Evolutionary conservation across 2,329 filamentous ascomycete genomes (phyloP).

Genomic region (Scopulariopsis brevicaulis): DNA sequence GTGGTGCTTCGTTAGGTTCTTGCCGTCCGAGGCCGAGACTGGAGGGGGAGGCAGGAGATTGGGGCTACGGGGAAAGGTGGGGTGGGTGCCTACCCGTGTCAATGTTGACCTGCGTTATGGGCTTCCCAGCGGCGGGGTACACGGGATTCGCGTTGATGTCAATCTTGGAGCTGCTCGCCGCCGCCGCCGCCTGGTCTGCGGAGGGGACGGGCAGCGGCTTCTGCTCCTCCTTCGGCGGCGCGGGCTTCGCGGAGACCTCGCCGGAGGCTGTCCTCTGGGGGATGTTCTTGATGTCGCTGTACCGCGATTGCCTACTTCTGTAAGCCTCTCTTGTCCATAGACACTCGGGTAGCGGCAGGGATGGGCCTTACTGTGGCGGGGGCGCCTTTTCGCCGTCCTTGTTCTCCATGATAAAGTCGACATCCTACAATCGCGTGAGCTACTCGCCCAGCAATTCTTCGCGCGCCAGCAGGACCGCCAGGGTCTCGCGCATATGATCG

Average conservation of each 20-base stretch:
- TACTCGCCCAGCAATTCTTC: not conserved
- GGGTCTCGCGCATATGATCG: not conserved
- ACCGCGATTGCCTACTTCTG: slow-evolving; percentile 40
- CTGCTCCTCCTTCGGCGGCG: slow-evolving; percentile 32
- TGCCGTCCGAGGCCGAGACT: not conserved
- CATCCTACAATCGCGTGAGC: slow-evolving; percentile 31
- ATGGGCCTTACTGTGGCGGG: slow-evolving; percentile 39
- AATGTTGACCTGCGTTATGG: slow-evolving; percentile 65
- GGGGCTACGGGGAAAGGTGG: not conserved
- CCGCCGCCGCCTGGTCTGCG: slow-evolving; percentile 43
- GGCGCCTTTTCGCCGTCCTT: slow-evolving; percentile 52
- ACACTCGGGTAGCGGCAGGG: not conserved
- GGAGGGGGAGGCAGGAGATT: too few relatives aligned
- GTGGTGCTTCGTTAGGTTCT: not conserved
- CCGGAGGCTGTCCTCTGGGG: slow-evolving; percentile 46
- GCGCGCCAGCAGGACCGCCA: not conserved
- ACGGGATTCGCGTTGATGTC: slow-evolving; percentile 75
- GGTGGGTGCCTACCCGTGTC: slow-evolving; percentile 41
- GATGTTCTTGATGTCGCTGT: slow-evolving; percentile 55
- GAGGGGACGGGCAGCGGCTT: slow-evolving; percentile 15
- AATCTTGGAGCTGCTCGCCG: slow-evolving; percentile 70
- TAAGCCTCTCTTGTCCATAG: not conserved
- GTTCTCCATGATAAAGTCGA: slow-evolving; percentile 57
- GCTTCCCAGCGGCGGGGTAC: slow-evolving; percentile 70
- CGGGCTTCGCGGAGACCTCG: slow-evolving; percentile 33